Evolutionary conservation across 129 eudicot genomes (phyloP), one percentile per base, ranked within the genome.

Genomic region (Glebionis coronaria): DNA sequence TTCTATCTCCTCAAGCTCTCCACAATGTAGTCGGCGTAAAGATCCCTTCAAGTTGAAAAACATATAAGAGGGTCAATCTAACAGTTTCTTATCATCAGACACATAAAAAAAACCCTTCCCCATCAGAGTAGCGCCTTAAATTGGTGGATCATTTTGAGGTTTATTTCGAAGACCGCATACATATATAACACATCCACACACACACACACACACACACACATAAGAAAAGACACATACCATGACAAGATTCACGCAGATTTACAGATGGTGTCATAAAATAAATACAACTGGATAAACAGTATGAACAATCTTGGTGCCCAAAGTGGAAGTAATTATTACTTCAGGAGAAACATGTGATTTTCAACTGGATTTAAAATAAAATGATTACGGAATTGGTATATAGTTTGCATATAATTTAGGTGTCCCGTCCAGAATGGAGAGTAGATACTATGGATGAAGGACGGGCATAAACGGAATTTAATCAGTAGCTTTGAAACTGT

Each of bases 1-100:
- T 58, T 38, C 77, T 85, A 92, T 70, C 98, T 74, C 89, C 98
- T 86, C 73, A 92, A 72, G 82, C 85, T 79, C 84, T 92, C 95
- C 68, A 92, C 85, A 4, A 92, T 92, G 80, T 88, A 92, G 77
- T 86, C 95, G 38, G 91, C 96, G 70, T 92, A 88, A 69, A 92
- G 85, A 72, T 92, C 76, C 98, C 98, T 92, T 56, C 81, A 73
- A 2, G 7, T 68, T 49, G 12, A 45, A 16, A 50, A 73, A 68
- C 9, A 35, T 6, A 35, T 5, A 35, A 73, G 57, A 42, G 3
- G 52, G 44, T 45, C 63, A 44, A 65, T 6, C 49, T 42, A 38
- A 67, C 47, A 67, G 16, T 35, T 19, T 4, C 3, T 44, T 19
- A 49, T 14, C 67, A 38, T 56, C 42, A 35, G 42, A 31, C 8